phyloP scores from a whole-genome alignment of 805 yeast species.

The Kuraishia molischiana region DNA sequence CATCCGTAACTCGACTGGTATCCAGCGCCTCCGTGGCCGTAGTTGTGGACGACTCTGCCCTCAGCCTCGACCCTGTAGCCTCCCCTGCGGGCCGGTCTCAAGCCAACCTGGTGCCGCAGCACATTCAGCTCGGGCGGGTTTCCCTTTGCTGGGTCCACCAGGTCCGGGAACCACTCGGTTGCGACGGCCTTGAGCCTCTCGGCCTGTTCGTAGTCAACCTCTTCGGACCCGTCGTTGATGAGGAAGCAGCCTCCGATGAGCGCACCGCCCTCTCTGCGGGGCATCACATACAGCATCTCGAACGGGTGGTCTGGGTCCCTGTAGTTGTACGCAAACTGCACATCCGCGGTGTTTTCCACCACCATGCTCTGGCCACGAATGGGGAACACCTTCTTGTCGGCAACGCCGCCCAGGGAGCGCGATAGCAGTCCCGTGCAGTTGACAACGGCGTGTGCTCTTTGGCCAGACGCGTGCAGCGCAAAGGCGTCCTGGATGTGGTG shows the following conservation, averaged over 20 bases:
- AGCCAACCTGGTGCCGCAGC: constrained; percentile 46
- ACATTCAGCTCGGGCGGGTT: constrained; percentile 31
- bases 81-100: constrained; percentile 55
- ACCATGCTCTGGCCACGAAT: constrained; percentile 54
- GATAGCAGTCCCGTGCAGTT: constrained; percentile 52
- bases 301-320: constrained; percentile 18
- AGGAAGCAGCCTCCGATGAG: constrained; percentile 48
- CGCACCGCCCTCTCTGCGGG: constrained; percentile 67
- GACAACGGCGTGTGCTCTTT: constrained; percentile 37
- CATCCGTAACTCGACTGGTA: constrained; percentile 37
- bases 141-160: constrained; percentile 19
- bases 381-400: constrained; percentile 34
- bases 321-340: constrained; percentile 22
- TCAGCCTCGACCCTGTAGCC: constrained; percentile 46
- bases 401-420: constrained; percentile 30
- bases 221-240: constrained; percentile 8
- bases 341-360: constrained; percentile 32
- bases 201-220: constrained; percentile 32
- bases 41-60: constrained; percentile 41
- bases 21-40: constrained; percentile 73
- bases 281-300: constrained; percentile 52
- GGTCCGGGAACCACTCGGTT: constrained; percentile 25
- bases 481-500: constrained; percentile 39
- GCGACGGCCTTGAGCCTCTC: constrained; percentile 39
- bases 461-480: constrained; percentile 25